Conservation (phyloP, 768 basidiomycete species). For the Guyanaporus albipodus region DNA sequence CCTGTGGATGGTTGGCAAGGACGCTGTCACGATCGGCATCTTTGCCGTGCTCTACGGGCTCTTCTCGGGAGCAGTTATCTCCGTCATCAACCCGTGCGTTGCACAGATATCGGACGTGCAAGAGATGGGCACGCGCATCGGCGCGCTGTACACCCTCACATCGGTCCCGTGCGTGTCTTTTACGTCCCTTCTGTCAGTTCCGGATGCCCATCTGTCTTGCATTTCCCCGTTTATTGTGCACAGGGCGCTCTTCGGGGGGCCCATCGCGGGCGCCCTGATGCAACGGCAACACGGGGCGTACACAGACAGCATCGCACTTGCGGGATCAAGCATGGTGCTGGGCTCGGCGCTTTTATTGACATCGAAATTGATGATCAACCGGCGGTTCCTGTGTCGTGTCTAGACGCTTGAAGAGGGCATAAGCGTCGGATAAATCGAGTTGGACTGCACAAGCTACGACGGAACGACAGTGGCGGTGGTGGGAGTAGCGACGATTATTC, state of each 20-base stretch:
- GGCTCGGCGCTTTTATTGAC: constrained; percentile 57
- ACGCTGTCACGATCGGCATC: constrained; percentile 39
- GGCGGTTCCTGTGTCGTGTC: constrained; percentile 42
- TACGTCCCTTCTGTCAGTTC: not conserved
- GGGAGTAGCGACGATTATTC: not conserved
- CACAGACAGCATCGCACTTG: constrained; percentile 51
- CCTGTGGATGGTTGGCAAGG: constrained; percentile 51
- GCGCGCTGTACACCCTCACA: constrained; percentile 59
- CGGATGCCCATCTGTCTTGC: not conserved
- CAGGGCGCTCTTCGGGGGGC: constrained; percentile 63
- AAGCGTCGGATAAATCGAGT: no score
- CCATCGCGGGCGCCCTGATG: constrained; percentile 58
- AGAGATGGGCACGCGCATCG: constrained; percentile 61
- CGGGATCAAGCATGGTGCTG: constrained; percentile 53
- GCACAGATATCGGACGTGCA: constrained; percentile 58
- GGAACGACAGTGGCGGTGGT: no score
- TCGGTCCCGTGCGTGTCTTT: constrained; percentile 62
- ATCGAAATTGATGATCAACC: constrained; percentile 45
- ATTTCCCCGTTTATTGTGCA: not conserved
- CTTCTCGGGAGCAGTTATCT: constrained; percentile 64
- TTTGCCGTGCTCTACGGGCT: constrained; percentile 61
- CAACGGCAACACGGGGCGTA: constrained; percentile 42
- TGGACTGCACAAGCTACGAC: no score
- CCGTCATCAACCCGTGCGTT: constrained; percentile 63
- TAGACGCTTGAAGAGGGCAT: no score